Evolutionary conservation across 805 yeast species (phyloP).

Genomic region (Maudiozyma pseudohumilis): DNA sequence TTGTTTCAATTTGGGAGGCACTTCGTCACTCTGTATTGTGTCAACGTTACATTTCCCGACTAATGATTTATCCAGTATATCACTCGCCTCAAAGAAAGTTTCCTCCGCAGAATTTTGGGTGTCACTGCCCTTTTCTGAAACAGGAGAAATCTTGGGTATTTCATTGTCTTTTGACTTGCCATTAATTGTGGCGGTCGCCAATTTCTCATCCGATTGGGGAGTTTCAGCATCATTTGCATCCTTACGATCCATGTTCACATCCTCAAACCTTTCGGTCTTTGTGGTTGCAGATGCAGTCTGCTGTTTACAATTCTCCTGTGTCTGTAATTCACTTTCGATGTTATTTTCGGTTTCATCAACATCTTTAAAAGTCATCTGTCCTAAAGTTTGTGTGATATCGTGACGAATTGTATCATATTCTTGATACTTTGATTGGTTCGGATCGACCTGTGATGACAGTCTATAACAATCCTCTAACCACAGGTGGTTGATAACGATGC

Average conservation of each 20-base stretch:
- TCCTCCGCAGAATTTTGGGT: neutral
- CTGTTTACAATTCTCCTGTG: neutral
- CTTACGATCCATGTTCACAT: neutral
- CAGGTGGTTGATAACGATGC: slow-evolving; percentile 57
- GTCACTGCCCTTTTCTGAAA: neutral
- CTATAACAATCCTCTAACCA: slow-evolving; percentile 79
- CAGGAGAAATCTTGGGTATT: neutral
- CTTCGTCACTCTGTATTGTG: neutral
- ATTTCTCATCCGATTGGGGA: neutral
- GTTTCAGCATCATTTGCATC: neutral
- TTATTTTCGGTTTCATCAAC: neutral
- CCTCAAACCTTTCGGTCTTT: neutral
- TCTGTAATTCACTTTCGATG: neutral
- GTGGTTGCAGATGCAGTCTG: no score
- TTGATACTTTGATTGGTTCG: neutral
- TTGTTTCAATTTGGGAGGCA: neutral
- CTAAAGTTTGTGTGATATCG: slow-evolving; percentile 10
- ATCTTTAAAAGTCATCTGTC: slow-evolving; percentile 6
- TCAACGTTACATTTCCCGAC: neutral
- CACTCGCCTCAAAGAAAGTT: slow-evolving; percentile 1
- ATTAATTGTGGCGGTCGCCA: neutral
- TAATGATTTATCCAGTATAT: neutral
- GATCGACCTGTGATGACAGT: slow-evolving; percentile 10
- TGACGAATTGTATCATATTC: slow-evolving; percentile 8
- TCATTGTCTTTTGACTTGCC: neutral